Evolutionary conservation across 352 stramenopile species (phyloP), one percentile per base, ranked within the genome.

Genomic region (Pythium myriotylum): DNA sequence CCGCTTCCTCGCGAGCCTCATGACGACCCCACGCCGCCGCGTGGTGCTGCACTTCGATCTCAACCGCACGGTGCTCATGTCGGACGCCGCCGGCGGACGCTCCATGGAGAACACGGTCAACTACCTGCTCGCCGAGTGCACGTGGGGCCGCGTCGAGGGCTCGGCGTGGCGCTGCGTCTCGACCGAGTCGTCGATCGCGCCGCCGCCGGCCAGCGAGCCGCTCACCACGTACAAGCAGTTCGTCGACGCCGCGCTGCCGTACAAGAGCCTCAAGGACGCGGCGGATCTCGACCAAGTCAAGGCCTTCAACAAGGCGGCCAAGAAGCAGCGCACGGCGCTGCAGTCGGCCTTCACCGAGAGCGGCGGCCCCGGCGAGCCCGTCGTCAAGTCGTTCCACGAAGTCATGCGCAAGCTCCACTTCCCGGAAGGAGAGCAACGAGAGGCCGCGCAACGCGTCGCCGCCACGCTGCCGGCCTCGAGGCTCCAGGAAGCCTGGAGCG

Each of bases 11-110:
- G 27, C 20, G 10, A 54, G 6, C 5, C 29, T 35, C 32, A 46
- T 55, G 43, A 35, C 32, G 19, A 33, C 20, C 42, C 17, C 24
- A 24, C 74, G 69, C 22, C 75, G 76, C 55, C 67, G 57, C 43
- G 75, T 94, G 10, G 82, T 94, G 65, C 77, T 96, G 52, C 84
- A 95, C 65, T 94, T 96, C 54, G 88, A 96, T 59, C 67, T 96
- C 51, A 96, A 96, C 76, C 86, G 86, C 47, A 96, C 88, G 37
- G 69, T 96, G 33, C 77, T 96, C 65, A 95, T 95, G 87, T 94
- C 88, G 53, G 88, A 96, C 61, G 80, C 84, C n/a, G 86, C 87
- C 19, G 88, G 85, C 48, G 84, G 85, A 22, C 84, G 88, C 43
- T 91, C 77, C n/a, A 92, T 95, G 79, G 81, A 95, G 69, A 87